These are phyloP conservation scores for Candida tibetensis DNA, from an alignment of 805 yeast species.

Conservation along the genomic window DNA sequence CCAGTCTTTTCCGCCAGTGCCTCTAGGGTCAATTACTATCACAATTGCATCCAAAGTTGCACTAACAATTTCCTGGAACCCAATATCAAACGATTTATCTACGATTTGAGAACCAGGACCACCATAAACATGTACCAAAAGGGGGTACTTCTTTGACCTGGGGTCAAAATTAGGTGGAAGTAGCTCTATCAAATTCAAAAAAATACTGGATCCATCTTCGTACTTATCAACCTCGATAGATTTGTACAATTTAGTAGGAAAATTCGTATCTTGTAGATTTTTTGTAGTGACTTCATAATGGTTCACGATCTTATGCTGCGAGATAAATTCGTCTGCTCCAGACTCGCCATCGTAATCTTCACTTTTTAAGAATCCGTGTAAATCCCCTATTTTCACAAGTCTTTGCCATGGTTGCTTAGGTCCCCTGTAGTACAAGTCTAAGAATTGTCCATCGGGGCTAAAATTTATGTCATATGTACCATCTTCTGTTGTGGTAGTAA, in stretches of 20 bases:
- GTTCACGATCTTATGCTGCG: conserved; percentile 14
- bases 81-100: conserved; percentile 44
- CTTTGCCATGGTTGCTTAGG: conserved; percentile 27
- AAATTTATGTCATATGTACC: conserved; percentile 17
- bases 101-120: conserved; percentile 77
- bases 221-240: conserved; percentile 27
- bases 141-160: conserved; percentile 47
- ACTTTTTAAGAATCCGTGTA: conserved; percentile 8
- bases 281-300: conserved; percentile 13
- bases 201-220: conserved; percentile 28
- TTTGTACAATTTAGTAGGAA: conserved; percentile 50
- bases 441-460: conserved; percentile 22
- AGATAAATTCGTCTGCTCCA: conserved; percentile 14
- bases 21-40: conserved; percentile 72
- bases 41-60: conserved; percentile 60
- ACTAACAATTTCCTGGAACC: conserved; percentile 58
- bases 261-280: conserved; percentile 32
- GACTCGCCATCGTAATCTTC: conserved; percentile 1
- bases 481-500: conserved; percentile 8
- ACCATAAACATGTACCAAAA: conserved; percentile 69
- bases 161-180: conserved; percentile 56
- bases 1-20: conserved; percentile 83
- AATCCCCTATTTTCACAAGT: conserved; percentile 17
- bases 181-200: conserved; percentile 56
- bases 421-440: conserved; percentile 18